Percentiles rank a stretch among this genome's conserved stretches.
phyloP scores from a whole-genome alignment of 2,329 filamentous ascomycete species.

The Arthrobotrys conoides region DNA sequence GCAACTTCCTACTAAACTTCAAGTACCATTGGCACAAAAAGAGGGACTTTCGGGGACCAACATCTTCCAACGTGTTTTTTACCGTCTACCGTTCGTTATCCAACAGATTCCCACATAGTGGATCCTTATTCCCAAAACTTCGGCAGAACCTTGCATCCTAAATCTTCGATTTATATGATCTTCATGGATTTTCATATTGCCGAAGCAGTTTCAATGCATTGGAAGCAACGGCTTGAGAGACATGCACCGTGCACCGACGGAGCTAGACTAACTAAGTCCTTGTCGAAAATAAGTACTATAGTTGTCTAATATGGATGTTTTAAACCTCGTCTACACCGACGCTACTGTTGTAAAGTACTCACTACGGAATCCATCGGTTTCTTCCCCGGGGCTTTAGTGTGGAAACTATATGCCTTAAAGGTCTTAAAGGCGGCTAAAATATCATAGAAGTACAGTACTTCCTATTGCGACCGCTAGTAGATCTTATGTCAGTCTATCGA shows the following conservation, averaged over 20 bases:
- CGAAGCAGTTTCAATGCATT: background rate
- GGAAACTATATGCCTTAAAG: constrained; percentile 12
- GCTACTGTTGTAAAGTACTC: constrained; percentile 5
- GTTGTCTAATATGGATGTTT: background rate
- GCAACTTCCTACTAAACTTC: background rate
- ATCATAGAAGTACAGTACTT: constrained; percentile 15
- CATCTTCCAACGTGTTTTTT: background rate
- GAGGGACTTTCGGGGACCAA: too few relatives aligned
- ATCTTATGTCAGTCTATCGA: background rate
- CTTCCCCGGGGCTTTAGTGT: constrained; percentile 44
- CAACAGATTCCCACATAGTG: constrained; percentile 11
- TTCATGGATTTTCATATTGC: constrained; percentile 21
- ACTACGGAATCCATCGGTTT: constrained; percentile 35
- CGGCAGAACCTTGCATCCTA: constrained; percentile 21
- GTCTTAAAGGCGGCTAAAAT: constrained; percentile 3
- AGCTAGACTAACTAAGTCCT: constrained; percentile 5
- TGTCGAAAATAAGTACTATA: background rate
- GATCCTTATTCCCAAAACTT: background rate
- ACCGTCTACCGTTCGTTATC: background rate
- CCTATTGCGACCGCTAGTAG: constrained; percentile 1
- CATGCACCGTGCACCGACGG: constrained; percentile 51
- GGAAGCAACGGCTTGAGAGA: constrained; percentile 5
- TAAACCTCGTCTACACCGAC: constrained; percentile 6
- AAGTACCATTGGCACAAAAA: constrained; percentile 32
- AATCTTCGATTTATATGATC: constrained; percentile 55